These are phyloP conservation scores for Yamadazyma songkhlaensis DNA, from an alignment of 1,139 yeast genomes.

Conservation along the genomic window DNA sequence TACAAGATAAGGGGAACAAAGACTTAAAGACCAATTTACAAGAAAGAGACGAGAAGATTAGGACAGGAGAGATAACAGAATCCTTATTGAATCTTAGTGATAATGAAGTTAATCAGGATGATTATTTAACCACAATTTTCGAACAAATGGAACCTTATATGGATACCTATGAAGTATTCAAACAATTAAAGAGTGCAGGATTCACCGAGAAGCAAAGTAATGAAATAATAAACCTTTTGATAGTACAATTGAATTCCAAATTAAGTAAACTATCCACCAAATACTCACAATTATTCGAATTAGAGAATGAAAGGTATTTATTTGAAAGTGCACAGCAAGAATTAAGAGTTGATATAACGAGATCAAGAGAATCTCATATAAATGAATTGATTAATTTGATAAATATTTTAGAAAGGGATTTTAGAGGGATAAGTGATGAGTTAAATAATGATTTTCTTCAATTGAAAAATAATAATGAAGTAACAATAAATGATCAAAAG, in stretches of 20 bases:
- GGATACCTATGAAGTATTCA: constrained; percentile 49
- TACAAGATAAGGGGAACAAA: background rate
- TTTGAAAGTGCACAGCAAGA: constrained; percentile 95
- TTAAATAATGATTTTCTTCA: constrained; percentile 67
- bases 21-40: constrained; percentile 1
- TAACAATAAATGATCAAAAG: constrained; percentile 82
- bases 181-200: constrained; percentile 40
- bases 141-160: constrained; percentile 48
- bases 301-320: constrained; percentile 82
- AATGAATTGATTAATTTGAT: constrained; percentile 67
- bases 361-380: constrained; percentile 68
- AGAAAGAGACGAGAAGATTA: constrained; percentile 5
- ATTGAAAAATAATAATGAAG: constrained; percentile 72
- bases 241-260: constrained; percentile 50
- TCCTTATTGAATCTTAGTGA: constrained; percentile 2
- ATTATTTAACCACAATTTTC: constrained; percentile 32
- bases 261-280: constrained; percentile 56
- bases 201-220: constrained; percentile 56
- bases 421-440: constrained; percentile 73
- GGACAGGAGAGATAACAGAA: constrained; percentile 8
- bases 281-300: constrained; percentile 64
- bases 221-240: constrained; percentile 47
- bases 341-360: constrained; percentile 72
- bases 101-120: constrained; percentile 10
- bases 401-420: constrained; percentile 68